Evolutionary conservation across 371 early-diverging fungal species (phyloP), one percentile per base, ranked within the genome.

Genomic region (Umbelopsis sp.): DNA sequence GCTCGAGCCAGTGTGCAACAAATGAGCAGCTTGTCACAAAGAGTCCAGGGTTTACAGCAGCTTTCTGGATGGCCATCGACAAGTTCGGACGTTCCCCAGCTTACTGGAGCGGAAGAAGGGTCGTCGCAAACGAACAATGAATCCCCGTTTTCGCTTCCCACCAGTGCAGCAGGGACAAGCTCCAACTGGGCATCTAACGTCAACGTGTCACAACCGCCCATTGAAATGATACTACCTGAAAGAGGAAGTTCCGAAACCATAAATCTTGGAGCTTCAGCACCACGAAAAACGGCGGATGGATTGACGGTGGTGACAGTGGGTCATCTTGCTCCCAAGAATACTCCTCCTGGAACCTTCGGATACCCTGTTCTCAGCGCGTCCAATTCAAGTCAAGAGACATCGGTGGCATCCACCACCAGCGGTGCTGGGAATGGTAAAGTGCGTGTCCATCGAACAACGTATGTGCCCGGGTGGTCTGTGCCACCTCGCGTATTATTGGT

Each of bases 401-500:
- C 45, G 66, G 52, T 70, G 1, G 67, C 68, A 20, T 67, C 62
- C 29, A 41, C 62, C 29, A 41, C 68, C 14, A 50, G 68, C 14
- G 63, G 52, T 22, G 29, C 50, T 44, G 29, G 35, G 4, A 38
- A 32, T 51, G 37, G 41, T 24, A 48, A 66, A 35, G 51, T 22
- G 4, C 25, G 57, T 8, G 57, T 57, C 8, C 57, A 75, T 44
- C 69, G 75, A 68, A 78, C 74, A 52, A 65, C 73, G 16, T 69
- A 71, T 62, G 74, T 78, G 24, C 78, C 81, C 0, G 82, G 76
- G 22, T 89, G 91, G 91, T 72, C 85, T 12, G 83, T 84, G 63
- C 88, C 91, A 24, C 91, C 91, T 1, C 79, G 80, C 65, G 91
- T 93, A 1, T 71, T 93, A 44, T 72, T 93, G 37, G 93, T 93